Percentiles rank a stretch among this genome's conserved stretches.
Evolutionary conservation across 2,329 filamentous ascomycete species (phyloP).

Genomic region (Cryphonectria japonica): DNA sequence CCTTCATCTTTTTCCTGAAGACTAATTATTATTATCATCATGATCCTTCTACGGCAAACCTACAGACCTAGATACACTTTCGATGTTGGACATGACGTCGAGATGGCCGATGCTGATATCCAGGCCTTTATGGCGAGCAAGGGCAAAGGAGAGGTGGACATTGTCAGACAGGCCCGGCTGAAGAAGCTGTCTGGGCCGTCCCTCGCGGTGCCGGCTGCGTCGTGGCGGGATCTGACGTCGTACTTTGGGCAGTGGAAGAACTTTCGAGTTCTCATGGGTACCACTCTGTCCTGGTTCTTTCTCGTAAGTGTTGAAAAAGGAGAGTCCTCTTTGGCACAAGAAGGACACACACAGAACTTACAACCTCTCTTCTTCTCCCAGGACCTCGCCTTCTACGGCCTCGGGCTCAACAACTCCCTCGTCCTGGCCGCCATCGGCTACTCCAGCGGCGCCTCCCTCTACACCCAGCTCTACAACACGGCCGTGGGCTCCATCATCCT

Average conservation of each 20-base stretch:
- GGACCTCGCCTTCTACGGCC: conserved; percentile 70
- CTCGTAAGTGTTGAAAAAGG: conserved; percentile 47
- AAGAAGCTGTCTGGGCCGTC: conserved; percentile 55
- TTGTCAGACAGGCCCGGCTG: conserved; percentile 54
- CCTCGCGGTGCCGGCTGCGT: conserved; percentile 69
- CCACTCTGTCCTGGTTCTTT: conserved; percentile 82
- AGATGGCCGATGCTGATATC: conserved; percentile 76
- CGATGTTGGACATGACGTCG: conserved; percentile 74
- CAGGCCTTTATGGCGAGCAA: conserved; percentile 59
- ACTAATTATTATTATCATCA: background rate
- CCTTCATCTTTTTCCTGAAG: background rate
- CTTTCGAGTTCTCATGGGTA: conserved; percentile 72
- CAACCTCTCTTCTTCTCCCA: conserved; percentile 35
- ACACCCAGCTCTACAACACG: conserved; percentile 70
- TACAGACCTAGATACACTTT: conserved; percentile 57
- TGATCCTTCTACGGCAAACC: background rate
- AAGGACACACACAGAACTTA: background rate
- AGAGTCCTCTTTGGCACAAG: too few species aligned
- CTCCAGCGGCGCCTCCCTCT: conserved; percentile 64
- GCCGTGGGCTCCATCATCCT: conserved; percentile 79
- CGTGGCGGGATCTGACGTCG: conserved; percentile 66
- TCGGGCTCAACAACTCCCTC: conserved; percentile 75
- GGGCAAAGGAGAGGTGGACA: conserved; percentile 52
- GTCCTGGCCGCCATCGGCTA: conserved; percentile 76
- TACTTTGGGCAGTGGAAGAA: conserved; percentile 75